These are phyloP conservation scores for Proliferodiscus dingleyae DNA, from an alignment of 2,329 filamentous ascomycete genomes.

Conservation along the genomic window DNA sequence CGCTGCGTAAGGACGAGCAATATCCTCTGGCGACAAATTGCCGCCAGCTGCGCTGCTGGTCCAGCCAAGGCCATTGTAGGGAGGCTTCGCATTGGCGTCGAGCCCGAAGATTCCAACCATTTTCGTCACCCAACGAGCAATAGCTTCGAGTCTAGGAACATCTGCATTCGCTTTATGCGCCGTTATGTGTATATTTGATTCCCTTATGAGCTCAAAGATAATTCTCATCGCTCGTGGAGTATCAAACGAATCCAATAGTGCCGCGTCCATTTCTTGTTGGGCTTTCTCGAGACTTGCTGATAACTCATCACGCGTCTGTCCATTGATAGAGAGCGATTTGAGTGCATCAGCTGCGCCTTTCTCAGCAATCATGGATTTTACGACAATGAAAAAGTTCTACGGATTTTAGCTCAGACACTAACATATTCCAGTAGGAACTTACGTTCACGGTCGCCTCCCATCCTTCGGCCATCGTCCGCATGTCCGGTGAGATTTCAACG, in stretches of 20 bases:
- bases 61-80: constrained; percentile 56
- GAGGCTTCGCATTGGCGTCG: constrained; percentile 53
- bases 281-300: constrained; percentile 35
- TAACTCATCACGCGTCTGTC: constrained; percentile 35
- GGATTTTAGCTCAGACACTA: constrained; percentile 9
- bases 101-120: constrained; percentile 84
- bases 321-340: constrained; percentile 33
- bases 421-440: constrained; percentile 24
- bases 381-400: constrained; percentile 55
- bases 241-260: constrained; percentile 81
- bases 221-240: constrained; percentile 73
- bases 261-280: constrained; percentile 49
- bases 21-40: constrained; percentile 38
- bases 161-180: constrained; percentile 42
- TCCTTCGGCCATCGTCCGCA: constrained; percentile 66
- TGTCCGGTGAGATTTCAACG: constrained; percentile 82
- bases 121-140: constrained; percentile 76
- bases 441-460: constrained; percentile 78
- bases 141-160: constrained; percentile 44
- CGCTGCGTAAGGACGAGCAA: constrained; percentile 43
- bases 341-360: constrained; percentile 27
- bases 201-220: constrained; percentile 73
- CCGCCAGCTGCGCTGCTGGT: constrained; percentile 36
- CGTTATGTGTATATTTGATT: constrained; percentile 61
- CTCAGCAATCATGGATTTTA: constrained; percentile 49